Evolutionary conservation across 2,329 filamentous ascomycete species (phyloP), one percentile per base, ranked within the genome.

Genomic region (Lecanosticta acicola): DNA sequence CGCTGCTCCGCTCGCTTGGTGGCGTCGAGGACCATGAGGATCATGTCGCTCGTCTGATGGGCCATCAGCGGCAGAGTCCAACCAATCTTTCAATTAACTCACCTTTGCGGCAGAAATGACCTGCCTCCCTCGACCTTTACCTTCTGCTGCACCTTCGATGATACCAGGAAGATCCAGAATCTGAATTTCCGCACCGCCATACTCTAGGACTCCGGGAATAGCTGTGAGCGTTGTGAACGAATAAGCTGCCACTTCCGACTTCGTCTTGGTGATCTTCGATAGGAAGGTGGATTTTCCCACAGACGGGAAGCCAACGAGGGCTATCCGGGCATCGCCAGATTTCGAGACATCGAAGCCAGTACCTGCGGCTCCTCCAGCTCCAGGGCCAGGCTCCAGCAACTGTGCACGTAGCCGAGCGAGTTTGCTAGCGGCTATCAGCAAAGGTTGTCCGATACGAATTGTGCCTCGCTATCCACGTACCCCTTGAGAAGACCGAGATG

Each of bases 201-300:
- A 98, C 73, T 96, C 91, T 44, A 98, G 79, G 32, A 98, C 94
- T 58, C 93, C 93, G 1, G 93, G 93, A 57, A 98, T 98, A 29
- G 93, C 94, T 8, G 93, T 98, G 36, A 98, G 76, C 1, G 93
- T 98, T 9, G 93, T 98, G 79, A 98, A 98, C 46, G 91, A 83
- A 66, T 98, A 98, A 0, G 93, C 87, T 1, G 93, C 93, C 20
- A 96, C 89, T 67, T 96, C 91, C 41, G 89, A 95, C 63, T 88
- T 89, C 32, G 94, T 98, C 72, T 95, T 97, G 40, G 93, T 98
- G 66, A 98, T 94, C 65, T 97, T 96, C 39, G 90, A 96, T n/a
- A 98, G 68, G 65, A 98, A 97, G 0, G 93, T 98, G 2, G 93
- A 98, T 73, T 98, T 98, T 66, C 93, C 93, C 41, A 98, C 93